Evolutionary conservation across 2,329 filamentous ascomycete species (phyloP), one percentile per base, ranked within the genome.

Genomic region (Ophioceras dolichostomum): DNA sequence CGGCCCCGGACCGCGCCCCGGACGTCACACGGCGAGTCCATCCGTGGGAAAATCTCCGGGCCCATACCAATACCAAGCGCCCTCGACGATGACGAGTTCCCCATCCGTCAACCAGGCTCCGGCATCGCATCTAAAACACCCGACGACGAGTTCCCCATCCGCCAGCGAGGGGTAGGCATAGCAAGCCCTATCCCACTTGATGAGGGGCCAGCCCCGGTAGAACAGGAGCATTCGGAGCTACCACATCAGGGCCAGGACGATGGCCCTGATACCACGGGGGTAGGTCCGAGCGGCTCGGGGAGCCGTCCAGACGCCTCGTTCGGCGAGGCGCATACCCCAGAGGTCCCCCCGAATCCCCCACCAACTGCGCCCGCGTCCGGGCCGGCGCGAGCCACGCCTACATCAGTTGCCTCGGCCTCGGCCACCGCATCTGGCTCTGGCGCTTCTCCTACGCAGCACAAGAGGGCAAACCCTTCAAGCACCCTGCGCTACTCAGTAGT

Each of bases 31-130:
- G n/a, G n/a, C n/a, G 53, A 55, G 39, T 66, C 67, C 24, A 68
- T 78, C 42, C 68, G 74, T 28, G 73, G 73, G 42, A 70, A 67
- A 45, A 78, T 79, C 43, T 78, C 73, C 21, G 65, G 63, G 6
- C 76, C 76, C 12, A 78, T 79, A 34, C 73, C 73, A 2, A 68
- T 79, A 17, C 52, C 59, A 14, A 58, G 54, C 39, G 49, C 59
- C 7, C 45, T 60, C 29, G 68, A 72, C 40, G 68, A 67, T 46
- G 63, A 74, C 42, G 71, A 74, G 40, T 70, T 74, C 45, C 64
- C 69, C 10, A 67, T 70, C 34, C 58, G 65, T 36, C 61, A 61
- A 21, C 62, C 63, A 2, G 62, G 57, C 9, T 51, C 51, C 12
- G 26, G 28, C 21, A 56, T 60, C 28, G 54, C 57, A 19, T 52